These are phyloP conservation scores for Liquidambar formosana DNA, from an alignment of 164 flowering plant species.

Conservation along the genomic window DNA sequence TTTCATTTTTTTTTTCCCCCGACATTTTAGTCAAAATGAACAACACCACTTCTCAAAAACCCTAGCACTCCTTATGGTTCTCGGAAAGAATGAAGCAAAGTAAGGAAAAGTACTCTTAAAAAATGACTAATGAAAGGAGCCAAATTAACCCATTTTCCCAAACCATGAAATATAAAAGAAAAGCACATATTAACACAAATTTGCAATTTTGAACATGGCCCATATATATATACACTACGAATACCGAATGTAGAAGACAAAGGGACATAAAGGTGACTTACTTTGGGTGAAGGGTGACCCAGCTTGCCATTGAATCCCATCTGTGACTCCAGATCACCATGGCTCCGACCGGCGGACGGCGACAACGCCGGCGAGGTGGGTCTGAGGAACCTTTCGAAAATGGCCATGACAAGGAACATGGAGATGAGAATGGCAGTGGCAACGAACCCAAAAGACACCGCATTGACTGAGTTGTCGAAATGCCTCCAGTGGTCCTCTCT, in stretches of 20 bases:
- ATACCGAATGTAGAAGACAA: neutral
- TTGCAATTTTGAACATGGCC: neutral
- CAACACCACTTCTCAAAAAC: neutral
- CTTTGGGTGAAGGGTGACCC: constrained; percentile 59
- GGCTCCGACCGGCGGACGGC: constrained; percentile 23
- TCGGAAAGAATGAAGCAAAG: neutral
- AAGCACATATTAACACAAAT: neutral
- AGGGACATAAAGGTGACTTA: constrained; percentile 18
- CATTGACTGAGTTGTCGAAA: constrained; percentile 78
- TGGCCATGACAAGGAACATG: constrained; percentile 91
- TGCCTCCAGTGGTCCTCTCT: constrained; percentile 69
- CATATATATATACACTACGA: neutral
- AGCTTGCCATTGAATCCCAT: constrained; percentile 43
- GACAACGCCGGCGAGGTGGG: constrained; percentile 37
- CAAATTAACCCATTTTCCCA: neutral
- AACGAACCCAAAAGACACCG: constrained; percentile 88
- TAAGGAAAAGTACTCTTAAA: neutral
- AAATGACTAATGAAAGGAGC: neutral
- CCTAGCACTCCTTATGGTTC: neutral
- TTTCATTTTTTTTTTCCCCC: too few relatives aligned
- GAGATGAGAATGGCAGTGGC: constrained; percentile 91
- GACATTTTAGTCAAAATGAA: neutral
- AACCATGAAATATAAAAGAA: neutral
- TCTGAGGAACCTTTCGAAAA: constrained; percentile 75
- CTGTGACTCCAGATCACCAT: constrained; percentile 51